These are phyloP conservation scores for Voacanga thouarsii DNA, from an alignment of 257 asterid genomes.

Conservation along the genomic window DNA sequence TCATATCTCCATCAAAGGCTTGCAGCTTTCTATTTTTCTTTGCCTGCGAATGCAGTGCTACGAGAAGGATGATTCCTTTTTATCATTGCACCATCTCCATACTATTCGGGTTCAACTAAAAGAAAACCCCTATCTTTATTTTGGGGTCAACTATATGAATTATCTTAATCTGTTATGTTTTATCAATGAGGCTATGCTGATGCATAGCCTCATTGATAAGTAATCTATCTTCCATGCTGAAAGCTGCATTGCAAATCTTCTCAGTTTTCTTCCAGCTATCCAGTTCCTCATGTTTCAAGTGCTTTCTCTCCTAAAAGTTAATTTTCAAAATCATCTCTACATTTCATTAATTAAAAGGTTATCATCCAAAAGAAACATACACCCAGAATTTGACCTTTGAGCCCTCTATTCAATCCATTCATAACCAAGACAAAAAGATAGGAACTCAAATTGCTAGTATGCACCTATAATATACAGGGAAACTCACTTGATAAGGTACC, in stretches of 20 bases:
- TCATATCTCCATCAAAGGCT: not conserved
- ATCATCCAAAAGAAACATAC: not conserved
- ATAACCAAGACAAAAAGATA: not conserved
- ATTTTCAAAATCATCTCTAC: not conserved
- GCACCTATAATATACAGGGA: not conserved
- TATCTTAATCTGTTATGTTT: no score
- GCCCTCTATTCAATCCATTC: not conserved
- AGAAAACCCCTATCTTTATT: no score
- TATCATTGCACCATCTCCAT: not conserved
- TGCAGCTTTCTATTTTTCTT: not conserved
- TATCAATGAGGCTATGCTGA: no score
- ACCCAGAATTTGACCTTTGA: not conserved
- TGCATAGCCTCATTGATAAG: no score
- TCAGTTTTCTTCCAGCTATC: not conserved
- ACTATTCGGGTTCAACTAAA: no score
- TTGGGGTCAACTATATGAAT: no score
- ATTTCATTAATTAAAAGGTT: not conserved
- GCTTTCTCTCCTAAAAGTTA: not conserved
- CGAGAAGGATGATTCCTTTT: not conserved
- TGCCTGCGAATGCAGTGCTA: not conserved
- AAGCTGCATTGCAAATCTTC: not conserved
- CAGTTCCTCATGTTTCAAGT: not conserved
- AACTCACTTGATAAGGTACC: not conserved
- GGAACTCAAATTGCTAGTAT: not conserved
- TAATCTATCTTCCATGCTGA: no score